Percentiles rank a stretch among this genome's conserved stretches.
These are phyloP conservation scores for Phytophthora hybrid DNA, from an alignment of 352 stramenopile genomes.

Conservation along the genomic window DNA sequence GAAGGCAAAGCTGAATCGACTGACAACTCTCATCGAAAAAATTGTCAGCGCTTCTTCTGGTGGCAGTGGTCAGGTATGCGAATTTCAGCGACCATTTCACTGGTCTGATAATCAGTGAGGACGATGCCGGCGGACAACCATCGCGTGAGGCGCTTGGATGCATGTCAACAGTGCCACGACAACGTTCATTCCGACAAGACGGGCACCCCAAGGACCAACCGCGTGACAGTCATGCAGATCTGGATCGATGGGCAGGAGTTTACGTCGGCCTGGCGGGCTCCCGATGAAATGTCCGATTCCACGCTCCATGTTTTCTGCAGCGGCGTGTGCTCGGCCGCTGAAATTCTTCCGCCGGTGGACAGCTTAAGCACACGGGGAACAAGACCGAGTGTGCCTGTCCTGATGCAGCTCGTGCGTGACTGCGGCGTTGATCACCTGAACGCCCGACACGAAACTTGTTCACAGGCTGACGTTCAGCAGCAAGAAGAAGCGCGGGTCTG, in stretches of 20 bases:
- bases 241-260: constrained; percentile 80
- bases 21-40: constrained; percentile 89
- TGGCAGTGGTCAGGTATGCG: constrained; percentile 97
- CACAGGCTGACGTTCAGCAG: constrained; percentile 89
- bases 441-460: constrained; percentile 62
- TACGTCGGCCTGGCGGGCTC: constrained; percentile 51
- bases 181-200: constrained; percentile 98
- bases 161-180: constrained; percentile 94
- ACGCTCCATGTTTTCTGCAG: constrained; percentile 78
- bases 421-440: constrained; percentile 70
- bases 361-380: constrained; percentile 83
- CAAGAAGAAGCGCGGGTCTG: constrained; percentile 87
- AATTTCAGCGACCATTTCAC: constrained; percentile 96
- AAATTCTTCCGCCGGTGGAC: constrained; percentile 68
- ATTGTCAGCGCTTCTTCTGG: constrained; percentile 87
- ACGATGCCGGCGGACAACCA: constrained; percentile 94
- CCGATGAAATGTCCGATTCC: constrained; percentile 66
- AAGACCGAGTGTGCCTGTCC: constrained; percentile 75
- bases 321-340: constrained; percentile 74
- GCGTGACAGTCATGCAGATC: constrained; percentile 96
- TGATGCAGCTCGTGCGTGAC: constrained; percentile 78
- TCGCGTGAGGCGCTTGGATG: constrained; percentile 88
- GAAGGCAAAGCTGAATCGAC: constrained; percentile 84
- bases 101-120: constrained; percentile 94
- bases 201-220: constrained; percentile 96